Percentiles rank a stretch among this genome's conserved stretches.
Evolutionary conservation across 1,284 basidiomycete species (phyloP).

Genomic region (Cutaneotrichosporon curvatum): DNA sequence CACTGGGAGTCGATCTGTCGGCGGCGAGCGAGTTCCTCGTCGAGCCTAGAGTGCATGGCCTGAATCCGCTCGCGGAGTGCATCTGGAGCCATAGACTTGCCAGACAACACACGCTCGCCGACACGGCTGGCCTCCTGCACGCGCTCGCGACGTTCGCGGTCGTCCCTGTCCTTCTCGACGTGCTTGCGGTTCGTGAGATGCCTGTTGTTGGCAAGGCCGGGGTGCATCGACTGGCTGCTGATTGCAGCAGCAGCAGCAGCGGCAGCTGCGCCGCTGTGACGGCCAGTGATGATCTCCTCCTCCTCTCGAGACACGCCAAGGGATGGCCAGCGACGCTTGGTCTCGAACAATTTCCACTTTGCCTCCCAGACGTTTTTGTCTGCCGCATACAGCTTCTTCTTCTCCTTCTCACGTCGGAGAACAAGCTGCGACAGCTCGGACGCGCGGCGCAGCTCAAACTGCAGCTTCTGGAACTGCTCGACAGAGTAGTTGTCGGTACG

Average conservation of each 20-base stretch:
- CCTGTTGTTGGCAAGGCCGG: constrained; percentile 11
- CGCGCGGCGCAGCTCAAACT: constrained; percentile 65
- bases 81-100: constrained; percentile 36
- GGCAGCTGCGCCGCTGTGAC: constrained; percentile 55
- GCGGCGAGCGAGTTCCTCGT: constrained; percentile 58
- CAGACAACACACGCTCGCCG: constrained; percentile 20
- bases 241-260: constrained; percentile 43
- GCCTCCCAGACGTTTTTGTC: constrained; percentile 69
- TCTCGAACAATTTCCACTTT: constrained; percentile 64
- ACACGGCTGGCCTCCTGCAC: constrained; percentile 26
- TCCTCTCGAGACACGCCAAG: constrained; percentile 70
- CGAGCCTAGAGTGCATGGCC: constrained; percentile 59
- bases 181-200: constrained; percentile 18
- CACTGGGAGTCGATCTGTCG: constrained; percentile 64
- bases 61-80: constrained; percentile 54
- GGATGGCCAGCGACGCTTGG: constrained; percentile 68
- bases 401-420: constrained; percentile 64
- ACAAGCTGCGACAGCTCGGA: constrained; percentile 66
- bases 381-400: constrained; percentile 58
- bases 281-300: constrained; percentile 54
- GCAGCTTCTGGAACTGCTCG: constrained; percentile 75
- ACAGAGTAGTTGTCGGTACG: constrained; percentile 80
- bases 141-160: constrained; percentile 36
- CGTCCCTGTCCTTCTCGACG: constrained; percentile 36
- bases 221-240: constrained; percentile 11